Conservation (phyloP, 805 yeast species). For the Peterozyma toletana region DNA sequence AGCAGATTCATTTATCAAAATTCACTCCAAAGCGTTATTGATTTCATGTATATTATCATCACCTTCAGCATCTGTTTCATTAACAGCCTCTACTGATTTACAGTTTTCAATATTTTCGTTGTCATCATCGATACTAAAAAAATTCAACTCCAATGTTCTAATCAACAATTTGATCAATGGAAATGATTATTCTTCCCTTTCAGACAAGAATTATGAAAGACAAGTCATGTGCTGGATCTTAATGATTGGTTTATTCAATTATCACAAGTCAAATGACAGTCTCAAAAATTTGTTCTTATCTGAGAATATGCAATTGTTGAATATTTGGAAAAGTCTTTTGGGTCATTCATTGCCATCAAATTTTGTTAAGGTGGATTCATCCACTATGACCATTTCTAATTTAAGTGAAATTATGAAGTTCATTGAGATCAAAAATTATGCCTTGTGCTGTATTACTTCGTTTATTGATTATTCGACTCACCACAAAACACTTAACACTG, state of each 20-base stretch:
- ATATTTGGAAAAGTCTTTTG: slow-evolving; percentile 56
- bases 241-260: slow-evolving; percentile 55
- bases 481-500: slow-evolving; percentile 31
- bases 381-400: slow-evolving; percentile 23
- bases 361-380: slow-evolving; percentile 23
- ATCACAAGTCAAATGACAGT: slow-evolving; percentile 27
- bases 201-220: slow-evolving; percentile 24
- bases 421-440: slow-evolving; percentile 47
- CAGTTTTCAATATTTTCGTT: slow-evolving; percentile 21
- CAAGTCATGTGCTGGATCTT: slow-evolving; percentile 54
- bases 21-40: slow-evolving; percentile 15
- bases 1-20: slow-evolving; percentile 19
- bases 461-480: slow-evolving; percentile 43
- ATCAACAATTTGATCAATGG: slow-evolving; percentile 23
- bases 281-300: slow-evolving; percentile 38
- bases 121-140: slow-evolving; percentile 20
- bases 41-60: slow-evolving; percentile 22
- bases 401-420: slow-evolving; percentile 25
- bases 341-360: slow-evolving; percentile 40
- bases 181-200: slow-evolving; percentile 19
- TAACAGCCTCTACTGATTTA: slow-evolving; percentile 22
- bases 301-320: slow-evolving; percentile 51
- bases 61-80: slow-evolving; percentile 6
- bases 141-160: slow-evolving; percentile 26
- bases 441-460: slow-evolving; percentile 49